Percentiles rank a stretch among this genome's conserved stretches.
Evolutionary conservation across 176 grass and related monocot species (phyloP).

Genomic region (Pontederia crassipes): DNA sequence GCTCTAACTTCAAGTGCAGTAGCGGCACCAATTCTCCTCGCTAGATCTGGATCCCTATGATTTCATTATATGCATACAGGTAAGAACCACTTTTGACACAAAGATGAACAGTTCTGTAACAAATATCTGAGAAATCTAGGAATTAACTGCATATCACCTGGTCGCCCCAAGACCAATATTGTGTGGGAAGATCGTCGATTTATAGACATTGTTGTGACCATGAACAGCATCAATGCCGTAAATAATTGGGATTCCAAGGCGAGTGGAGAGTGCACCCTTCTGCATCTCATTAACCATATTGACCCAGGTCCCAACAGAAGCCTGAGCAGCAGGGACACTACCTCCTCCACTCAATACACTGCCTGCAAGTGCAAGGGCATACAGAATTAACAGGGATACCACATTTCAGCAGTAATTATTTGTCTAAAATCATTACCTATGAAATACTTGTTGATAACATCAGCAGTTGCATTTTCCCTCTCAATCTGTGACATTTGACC

Average conservation of each 20-base stretch:
- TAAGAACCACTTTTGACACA: no score
- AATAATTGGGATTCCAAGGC: slow-evolving; percentile 10
- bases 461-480: background rate
- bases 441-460: no score
- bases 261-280: background rate
- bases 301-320: slow-evolving; percentile 3
- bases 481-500: slow-evolving; percentile 3
- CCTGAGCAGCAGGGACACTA: background rate
- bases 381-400: background rate
- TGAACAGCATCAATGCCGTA: slow-evolving; percentile 8
- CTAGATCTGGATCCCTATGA: slow-evolving; percentile 3
- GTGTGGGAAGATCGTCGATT: slow-evolving; percentile 4
- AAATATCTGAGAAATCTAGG: no score
- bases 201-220: slow-evolving; percentile 1
- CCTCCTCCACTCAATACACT: slow-evolving; percentile 4
- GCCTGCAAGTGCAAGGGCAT: background rate
- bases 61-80: no score
- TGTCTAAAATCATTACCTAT: background rate
- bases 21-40: slow-evolving; percentile 1
- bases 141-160: background rate
- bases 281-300: slow-evolving; percentile 2
- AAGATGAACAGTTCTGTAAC: no score
- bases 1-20: slow-evolving; percentile 11
- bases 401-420: no score
- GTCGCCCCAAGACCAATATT: slow-evolving; percentile 9